Conservation (phyloP, 129 eudicot genomes). For the Centaurea solstitialis region DNA sequence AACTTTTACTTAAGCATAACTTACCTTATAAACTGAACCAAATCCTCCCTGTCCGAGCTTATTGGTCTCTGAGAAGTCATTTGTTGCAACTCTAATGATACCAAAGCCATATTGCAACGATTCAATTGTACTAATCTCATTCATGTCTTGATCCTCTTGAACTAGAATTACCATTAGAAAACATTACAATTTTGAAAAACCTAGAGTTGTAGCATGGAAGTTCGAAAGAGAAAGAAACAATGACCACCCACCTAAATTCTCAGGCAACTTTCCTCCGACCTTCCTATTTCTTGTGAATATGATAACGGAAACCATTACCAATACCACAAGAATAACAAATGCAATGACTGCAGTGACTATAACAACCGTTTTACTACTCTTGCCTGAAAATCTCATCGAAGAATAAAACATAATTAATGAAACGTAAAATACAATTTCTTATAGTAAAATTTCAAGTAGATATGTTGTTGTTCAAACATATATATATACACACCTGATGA, state of each 20-base stretch:
- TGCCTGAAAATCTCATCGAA: slow-evolving; percentile 2
- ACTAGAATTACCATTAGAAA: slow-evolving; percentile 5
- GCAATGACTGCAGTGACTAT: not conserved
- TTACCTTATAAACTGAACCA: slow-evolving; percentile 53
- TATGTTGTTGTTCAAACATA: too few species aligned
- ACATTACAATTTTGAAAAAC: not conserved
- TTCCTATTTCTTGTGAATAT: slow-evolving; percentile 26
- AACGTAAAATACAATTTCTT: too few species aligned
- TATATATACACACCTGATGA: slow-evolving; percentile 25
- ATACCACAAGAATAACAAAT: not conserved
- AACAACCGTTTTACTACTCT: not conserved
- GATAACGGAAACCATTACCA: slow-evolving; percentile 12
- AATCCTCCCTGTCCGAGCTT: slow-evolving; percentile 54
- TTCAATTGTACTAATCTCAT: slow-evolving; percentile 34
- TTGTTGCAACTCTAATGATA: slow-evolving; percentile 28
- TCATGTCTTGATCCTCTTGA: slow-evolving; percentile 10
- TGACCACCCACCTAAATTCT: not conserved
- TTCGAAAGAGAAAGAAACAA: not conserved
- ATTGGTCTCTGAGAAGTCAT: not conserved
- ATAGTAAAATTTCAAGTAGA: too few species aligned
- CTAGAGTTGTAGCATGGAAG: not conserved
- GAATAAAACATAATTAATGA: not conserved
- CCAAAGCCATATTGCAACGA: slow-evolving; percentile 48
- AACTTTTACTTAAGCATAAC: not conserved
- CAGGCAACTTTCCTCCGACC: not conserved